phyloP scores from a whole-genome alignment of 140 eudicot species.

The Anethum foeniculum region DNA sequence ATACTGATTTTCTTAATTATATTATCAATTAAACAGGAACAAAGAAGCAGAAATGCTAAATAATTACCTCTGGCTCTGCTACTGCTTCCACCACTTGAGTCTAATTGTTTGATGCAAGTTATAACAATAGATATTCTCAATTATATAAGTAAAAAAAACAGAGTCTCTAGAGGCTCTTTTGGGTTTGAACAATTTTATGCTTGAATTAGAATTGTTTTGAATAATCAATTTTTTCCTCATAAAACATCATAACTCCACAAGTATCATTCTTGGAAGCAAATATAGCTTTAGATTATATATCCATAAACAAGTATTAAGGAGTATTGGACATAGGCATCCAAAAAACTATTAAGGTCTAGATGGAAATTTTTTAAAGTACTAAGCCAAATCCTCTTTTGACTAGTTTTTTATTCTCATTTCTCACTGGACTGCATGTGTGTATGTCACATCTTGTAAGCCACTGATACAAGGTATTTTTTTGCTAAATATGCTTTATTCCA shows the following conservation, averaged over 20 bases:
- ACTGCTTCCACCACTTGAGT: background rate
- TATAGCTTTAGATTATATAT: background rate
- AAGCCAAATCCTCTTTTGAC: background rate
- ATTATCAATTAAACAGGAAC: too few species aligned
- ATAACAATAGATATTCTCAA: background rate
- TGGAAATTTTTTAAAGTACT: background rate
- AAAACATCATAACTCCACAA: too few species aligned
- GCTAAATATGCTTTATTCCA: background rate
- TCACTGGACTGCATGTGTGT: background rate
- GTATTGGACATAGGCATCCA: background rate
- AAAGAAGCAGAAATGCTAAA: background rate
- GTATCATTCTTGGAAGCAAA: background rate
- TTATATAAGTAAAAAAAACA: too few species aligned
- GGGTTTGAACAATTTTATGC: background rate
- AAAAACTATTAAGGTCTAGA: background rate
- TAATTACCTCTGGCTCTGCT: background rate
- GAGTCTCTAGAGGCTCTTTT: background rate
- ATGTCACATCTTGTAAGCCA: background rate
- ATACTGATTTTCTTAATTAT: background rate
- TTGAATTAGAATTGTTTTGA: too few species aligned
- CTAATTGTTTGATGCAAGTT: background rate
- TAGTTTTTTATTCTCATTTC: background rate
- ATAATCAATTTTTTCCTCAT: too few species aligned
- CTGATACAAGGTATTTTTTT: background rate
- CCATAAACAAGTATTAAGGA: background rate